These are phyloP conservation scores for Euphorbia schlechtendalii DNA, from an alignment of 441 rosid species.

Conservation along the genomic window DNA sequence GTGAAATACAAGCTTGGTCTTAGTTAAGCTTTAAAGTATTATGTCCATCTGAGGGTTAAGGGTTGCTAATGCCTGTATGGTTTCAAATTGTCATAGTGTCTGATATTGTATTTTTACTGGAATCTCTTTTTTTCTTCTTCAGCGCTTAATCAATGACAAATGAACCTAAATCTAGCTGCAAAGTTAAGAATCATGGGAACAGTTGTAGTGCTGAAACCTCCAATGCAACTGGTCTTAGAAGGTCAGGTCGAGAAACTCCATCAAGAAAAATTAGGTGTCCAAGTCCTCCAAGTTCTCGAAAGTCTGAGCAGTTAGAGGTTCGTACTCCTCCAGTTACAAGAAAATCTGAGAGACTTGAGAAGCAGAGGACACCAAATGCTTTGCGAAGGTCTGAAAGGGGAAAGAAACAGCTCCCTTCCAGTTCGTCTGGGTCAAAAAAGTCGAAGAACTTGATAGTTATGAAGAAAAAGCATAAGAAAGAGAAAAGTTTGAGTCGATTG, in stretches of 20 bases:
- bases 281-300: conserved; percentile 34
- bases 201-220: conserved; percentile 20
- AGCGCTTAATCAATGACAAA: no score
- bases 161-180: conserved; percentile 21
- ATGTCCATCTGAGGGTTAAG: no score
- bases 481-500: conserved; percentile 34
- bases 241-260: conserved; percentile 42
- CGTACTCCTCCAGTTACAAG: conserved; percentile 28
- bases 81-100: no score
- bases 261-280: conserved; percentile 30
- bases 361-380: conserved; percentile 32
- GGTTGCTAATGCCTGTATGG: no score
- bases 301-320: conserved; percentile 53
- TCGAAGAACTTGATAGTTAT: conserved; percentile 22
- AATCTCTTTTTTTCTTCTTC: no score
- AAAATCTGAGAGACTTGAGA: conserved; percentile 38
- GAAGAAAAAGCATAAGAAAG: conserved; percentile 32
- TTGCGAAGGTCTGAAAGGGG: conserved; percentile 57
- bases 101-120: no score
- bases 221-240: conserved; percentile 37
- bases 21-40: no score
- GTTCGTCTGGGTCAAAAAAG: conserved; percentile 37
- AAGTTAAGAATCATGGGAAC: conserved; percentile 34
- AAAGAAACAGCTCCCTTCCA: conserved; percentile 34
- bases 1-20: no score